Percentiles rank a stretch among this genome's conserved stretches.
These are phyloP conservation scores for Elongisporangium anandrum DNA, from an alignment of 352 stramenopile genomes.

Conservation along the genomic window DNA sequence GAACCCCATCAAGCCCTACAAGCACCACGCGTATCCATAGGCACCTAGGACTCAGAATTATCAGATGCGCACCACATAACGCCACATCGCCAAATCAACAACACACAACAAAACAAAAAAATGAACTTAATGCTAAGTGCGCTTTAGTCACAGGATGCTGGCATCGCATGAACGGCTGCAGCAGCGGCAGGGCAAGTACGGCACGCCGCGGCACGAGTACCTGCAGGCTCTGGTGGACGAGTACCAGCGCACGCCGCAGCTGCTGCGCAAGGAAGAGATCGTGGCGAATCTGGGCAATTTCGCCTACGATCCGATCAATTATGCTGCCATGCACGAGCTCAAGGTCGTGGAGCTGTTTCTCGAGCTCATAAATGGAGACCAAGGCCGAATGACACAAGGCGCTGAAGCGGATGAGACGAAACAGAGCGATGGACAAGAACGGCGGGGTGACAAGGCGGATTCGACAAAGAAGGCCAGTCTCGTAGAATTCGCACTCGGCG, in stretches of 20 bases:
- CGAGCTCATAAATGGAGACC: slow-evolving; percentile 47
- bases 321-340: slow-evolving; percentile 40
- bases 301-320: slow-evolving; percentile 86
- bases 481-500: slow-evolving; percentile 63
- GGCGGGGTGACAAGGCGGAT: background rate
- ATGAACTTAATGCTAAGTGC: background rate
- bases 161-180: slow-evolving; percentile 50
- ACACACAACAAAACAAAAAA: background rate
- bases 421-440: background rate
- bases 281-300: slow-evolving; percentile 82
- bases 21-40: background rate
- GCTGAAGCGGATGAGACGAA: background rate
- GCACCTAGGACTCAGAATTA: background rate
- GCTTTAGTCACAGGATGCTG: slow-evolving; percentile 42
- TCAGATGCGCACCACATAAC: background rate
- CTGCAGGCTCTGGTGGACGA: slow-evolving; percentile 72
- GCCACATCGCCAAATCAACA: too few species aligned
- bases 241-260: slow-evolving; percentile 60
- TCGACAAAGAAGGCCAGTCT: slow-evolving; percentile 23
- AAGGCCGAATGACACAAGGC: slow-evolving; percentile 5
- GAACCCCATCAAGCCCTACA: slow-evolving; percentile 82
- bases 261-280: slow-evolving; percentile 65
- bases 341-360: slow-evolving; percentile 76
- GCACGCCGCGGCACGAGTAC: slow-evolving; percentile 67
- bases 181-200: slow-evolving; percentile 60